Conservation (phyloP, 1,139 yeast species). For the Torulaspora pretoriensis region DNA sequence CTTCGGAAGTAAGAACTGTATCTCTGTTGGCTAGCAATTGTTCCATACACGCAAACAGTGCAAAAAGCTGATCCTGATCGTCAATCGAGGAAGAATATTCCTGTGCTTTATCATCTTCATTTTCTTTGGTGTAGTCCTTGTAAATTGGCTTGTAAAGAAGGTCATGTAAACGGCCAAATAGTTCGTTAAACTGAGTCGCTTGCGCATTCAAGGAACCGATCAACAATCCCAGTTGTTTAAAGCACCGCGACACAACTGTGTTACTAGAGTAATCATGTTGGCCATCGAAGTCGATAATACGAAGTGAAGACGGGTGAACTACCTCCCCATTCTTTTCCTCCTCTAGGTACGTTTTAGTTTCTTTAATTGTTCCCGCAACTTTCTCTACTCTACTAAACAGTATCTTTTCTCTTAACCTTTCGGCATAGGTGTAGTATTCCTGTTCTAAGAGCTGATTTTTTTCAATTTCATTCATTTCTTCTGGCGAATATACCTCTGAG, state of each 20-base stretch:
- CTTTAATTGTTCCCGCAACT: constrained; percentile 28
- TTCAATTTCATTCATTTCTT: constrained; percentile 23
- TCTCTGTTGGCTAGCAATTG: constrained; percentile 56
- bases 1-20: constrained; percentile 41
- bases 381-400: constrained; percentile 23
- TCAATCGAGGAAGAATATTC: constrained; percentile 73
- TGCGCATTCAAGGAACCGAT: constrained; percentile 48
- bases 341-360: constrained; percentile 21
- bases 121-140: constrained; percentile 41
- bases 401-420: constrained; percentile 51
- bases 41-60: constrained; percentile 59
- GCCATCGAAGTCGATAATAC: constrained; percentile 16
- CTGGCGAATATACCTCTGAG: constrained; percentile 19
- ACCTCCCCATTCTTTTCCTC: constrained; percentile 14
- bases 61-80: constrained; percentile 67
- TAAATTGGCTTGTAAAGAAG: constrained; percentile 47
- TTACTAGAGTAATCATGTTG: constrained; percentile 24
- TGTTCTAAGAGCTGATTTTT: constrained; percentile 40
- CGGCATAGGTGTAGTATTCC: constrained; percentile 59
- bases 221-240: constrained; percentile 17
- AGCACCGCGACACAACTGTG: constrained; percentile 21
- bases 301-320: constrained; percentile 21
- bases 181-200: constrained; percentile 50
- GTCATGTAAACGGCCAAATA: constrained; percentile 47
- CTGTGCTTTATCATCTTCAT: constrained; percentile 52